These are phyloP conservation scores for Trichocomaceae sp. DNA, from an alignment of 2,329 filamentous ascomycete species.

Conservation along the genomic window DNA sequence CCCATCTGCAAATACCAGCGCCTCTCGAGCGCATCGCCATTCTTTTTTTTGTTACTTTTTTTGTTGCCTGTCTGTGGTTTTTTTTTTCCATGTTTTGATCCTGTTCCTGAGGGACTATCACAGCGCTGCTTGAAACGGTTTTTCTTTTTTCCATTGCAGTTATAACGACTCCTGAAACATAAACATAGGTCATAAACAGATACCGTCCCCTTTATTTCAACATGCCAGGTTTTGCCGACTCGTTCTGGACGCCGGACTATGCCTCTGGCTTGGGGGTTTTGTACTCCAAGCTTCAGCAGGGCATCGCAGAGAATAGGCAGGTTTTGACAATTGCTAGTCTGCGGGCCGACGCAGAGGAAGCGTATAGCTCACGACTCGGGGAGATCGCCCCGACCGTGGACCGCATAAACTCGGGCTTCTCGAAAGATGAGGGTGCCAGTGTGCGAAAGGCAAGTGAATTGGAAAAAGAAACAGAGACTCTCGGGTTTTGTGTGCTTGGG, in stretches of 20 bases:
- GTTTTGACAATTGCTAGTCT: constrained; percentile 83
- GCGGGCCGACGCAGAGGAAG: constrained; percentile 91
- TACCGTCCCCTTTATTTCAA: constrained; percentile 24
- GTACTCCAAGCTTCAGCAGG: constrained; percentile 94
- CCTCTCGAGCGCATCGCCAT: constrained; percentile 3
- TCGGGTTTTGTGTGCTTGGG: too few relatives aligned
- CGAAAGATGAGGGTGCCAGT: constrained; percentile 88
- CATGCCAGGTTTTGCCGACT: constrained; percentile 88
- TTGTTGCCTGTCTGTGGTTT: background rate
- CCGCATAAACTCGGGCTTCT: constrained; percentile 75
- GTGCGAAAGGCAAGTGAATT: constrained; percentile 69
- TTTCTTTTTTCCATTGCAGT: background rate
- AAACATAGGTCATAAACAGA: too few relatives aligned
- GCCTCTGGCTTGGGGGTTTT: constrained; percentile 90
- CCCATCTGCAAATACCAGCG: background rate
- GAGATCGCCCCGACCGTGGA: constrained; percentile 79
- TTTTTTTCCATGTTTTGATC: background rate
- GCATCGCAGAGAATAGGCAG: constrained; percentile 90
- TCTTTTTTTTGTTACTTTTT: constrained; percentile 2
- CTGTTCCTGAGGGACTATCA: background rate
- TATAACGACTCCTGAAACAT: background rate
- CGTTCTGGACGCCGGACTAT: constrained; percentile 98
- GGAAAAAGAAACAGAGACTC: background rate
- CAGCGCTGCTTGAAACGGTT: background rate
- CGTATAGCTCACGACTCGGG: constrained; percentile 71